Base-by-base conservation (phyloP, 2,329 filamentous ascomycete species). In the Fusarium poae region DNA sequence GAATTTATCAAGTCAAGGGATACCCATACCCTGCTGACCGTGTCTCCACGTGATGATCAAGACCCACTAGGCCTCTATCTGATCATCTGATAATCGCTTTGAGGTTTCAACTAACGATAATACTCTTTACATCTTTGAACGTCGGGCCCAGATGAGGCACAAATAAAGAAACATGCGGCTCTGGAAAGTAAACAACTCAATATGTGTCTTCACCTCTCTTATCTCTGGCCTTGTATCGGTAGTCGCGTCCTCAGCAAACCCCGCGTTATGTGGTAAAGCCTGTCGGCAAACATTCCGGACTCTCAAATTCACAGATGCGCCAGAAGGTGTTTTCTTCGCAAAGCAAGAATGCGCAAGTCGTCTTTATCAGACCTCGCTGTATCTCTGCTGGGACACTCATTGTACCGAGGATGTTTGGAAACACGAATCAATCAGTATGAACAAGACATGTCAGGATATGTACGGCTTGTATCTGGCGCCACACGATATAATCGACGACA, bases 241-340 rank as follows among this genome's bases (percentile, higher is more conserved):
- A 11, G 18, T 9, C 3, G 30, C 43, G 4, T 35, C 27, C 3
- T 1, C 32, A 15, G 34, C 8, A 13, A 21, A 45, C 16, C 4
- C 15, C 5, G 25, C 20, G 6, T 21, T 43, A 9, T 63, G 60
- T 11, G 60, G 37, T 5, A 63, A 57, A 13, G 60, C 58, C 7
- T 63, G 60, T 18, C 58, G 60, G 9, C 60, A 63, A 49, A 63
- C 60, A 4, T 63, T 57, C 34, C 58, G 60, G 12, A 63, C 50
- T 9, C 43, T 63, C n/a, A 39, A 53, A 16, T 63, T 63, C n/a
- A 21, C 27, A 18, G 60, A 63, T 20, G 43, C 60, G 3, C 60
- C 43, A 11, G n/a, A 55, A 3, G 58, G 58, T 4, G 37, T 39
- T 0, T 63, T 63, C 16, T 63, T 63, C 8, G n/a, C 49, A 1